These are phyloP conservation scores for Calonectria ilicicola DNA, from an alignment of 2,329 filamentous ascomycete genomes.

Conservation along the genomic window DNA sequence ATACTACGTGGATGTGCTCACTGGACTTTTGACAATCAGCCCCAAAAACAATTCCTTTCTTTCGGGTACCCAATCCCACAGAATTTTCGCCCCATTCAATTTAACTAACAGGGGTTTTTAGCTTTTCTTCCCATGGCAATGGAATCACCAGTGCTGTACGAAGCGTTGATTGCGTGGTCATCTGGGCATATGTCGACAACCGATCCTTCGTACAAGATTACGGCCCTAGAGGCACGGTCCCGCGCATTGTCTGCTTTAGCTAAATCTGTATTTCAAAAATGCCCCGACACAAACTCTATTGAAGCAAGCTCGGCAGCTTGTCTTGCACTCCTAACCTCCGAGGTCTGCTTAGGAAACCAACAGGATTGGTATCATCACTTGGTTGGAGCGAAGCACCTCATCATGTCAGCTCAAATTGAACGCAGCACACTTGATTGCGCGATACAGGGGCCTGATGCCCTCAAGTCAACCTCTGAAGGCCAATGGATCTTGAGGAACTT, in stretches of 20 bases:
- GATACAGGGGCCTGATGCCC: background rate
- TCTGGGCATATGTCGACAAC: conserved; percentile 8
- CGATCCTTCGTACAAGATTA: background rate
- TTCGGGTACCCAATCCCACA: background rate
- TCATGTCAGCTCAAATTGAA: background rate
- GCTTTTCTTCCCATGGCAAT: conserved; percentile 20
- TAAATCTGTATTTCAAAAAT: background rate
- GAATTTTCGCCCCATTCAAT: background rate
- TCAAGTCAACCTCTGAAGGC: conserved; percentile 10
- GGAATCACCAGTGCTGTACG: conserved; percentile 6
- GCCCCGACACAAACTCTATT: background rate
- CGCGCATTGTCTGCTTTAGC: background rate
- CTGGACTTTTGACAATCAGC: background rate
- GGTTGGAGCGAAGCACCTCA: background rate
- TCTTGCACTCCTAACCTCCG: conserved; percentile 1
- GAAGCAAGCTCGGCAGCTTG: conserved; percentile 8
- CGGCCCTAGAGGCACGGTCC: conserved; percentile 1
- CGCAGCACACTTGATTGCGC: background rate
- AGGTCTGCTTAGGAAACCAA: background rate
- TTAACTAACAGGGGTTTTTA: background rate
- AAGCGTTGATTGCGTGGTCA: conserved; percentile 5
- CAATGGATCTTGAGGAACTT: conserved; percentile 17
- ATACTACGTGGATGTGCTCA: conserved; percentile 7
- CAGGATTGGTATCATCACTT: conserved; percentile 15
- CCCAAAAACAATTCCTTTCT: conserved; percentile 12